Evolutionary conservation across 148 eudicot species (phyloP).

Genomic region (Rheum nobile): DNA sequence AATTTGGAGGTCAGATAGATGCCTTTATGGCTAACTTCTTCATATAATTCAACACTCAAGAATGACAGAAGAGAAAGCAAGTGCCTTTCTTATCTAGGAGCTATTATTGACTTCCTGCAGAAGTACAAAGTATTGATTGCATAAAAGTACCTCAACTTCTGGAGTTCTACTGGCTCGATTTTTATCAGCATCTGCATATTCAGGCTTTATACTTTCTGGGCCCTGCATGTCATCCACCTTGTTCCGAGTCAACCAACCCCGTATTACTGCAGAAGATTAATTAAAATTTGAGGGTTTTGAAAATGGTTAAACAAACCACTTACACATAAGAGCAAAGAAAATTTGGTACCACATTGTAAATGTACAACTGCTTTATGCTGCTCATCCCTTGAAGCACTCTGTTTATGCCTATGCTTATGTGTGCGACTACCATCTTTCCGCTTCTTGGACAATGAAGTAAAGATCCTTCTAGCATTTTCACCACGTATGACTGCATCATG

Average conservation of each 20-base stretch:
- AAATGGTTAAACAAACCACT: not conserved
- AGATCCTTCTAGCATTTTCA: conserved; percentile 50
- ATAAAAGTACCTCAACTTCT: conserved; percentile 39
- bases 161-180: conserved; percentile 21
- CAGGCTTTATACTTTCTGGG: conserved; percentile 17
- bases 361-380: conserved; percentile 46
- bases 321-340: not conserved
- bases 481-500: conserved; percentile 64
- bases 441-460: conserved; percentile 20
- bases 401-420: conserved; percentile 19
- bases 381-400: conserved; percentile 29
- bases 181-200: conserved; percentile 13
- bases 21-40: not conserved
- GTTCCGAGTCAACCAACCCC: conserved; percentile 73
- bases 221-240: conserved; percentile 28
- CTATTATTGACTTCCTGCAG: not conserved
- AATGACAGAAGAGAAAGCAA: not conserved
- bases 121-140: not conserved
- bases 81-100: not conserved
- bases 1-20: conserved; percentile 17
- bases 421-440: conserved; percentile 19
- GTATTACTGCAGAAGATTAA: conserved; percentile 41
- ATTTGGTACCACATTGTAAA: conserved; percentile 66
- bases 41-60: not conserved
- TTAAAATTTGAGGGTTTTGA: not conserved